Conservation (phyloP, 768 basidiomycete genomes). For the Pleurotus cornucopiae region DNA sequence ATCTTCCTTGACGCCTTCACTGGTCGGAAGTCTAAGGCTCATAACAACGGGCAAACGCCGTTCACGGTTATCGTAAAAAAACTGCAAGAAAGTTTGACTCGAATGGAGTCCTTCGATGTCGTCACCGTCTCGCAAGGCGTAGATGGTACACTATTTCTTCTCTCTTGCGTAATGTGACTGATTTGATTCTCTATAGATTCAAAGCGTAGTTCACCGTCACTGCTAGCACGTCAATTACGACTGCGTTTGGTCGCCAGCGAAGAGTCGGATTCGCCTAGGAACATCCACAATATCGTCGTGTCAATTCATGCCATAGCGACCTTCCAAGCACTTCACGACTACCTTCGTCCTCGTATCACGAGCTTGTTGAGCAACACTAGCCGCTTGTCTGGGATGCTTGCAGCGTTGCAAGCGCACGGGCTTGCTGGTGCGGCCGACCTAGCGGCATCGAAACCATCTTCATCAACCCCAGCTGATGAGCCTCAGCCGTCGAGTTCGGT, state of each 20-base stretch:
- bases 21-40: constrained; percentile 40
- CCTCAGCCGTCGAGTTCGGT: constrained; percentile 33
- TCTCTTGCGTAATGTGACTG: background rate
- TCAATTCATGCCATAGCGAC: constrained; percentile 99
- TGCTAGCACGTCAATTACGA: constrained; percentile 89
- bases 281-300: constrained; percentile 85
- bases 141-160: constrained; percentile 54
- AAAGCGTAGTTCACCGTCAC: constrained; percentile 83
- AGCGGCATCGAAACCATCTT: constrained; percentile 17
- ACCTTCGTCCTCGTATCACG: constrained; percentile 85
- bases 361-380: constrained; percentile 61
- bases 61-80: constrained; percentile 88
- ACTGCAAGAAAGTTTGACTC: constrained; percentile 89
- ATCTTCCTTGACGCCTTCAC: constrained; percentile 79
- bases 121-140: constrained; percentile 79
- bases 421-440: constrained; percentile 37
- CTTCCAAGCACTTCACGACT: constrained; percentile 95
- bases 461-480: constrained; percentile 33
- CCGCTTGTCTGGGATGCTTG: constrained; percentile 83
- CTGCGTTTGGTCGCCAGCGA: constrained; percentile 88
- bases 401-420: constrained; percentile 79
- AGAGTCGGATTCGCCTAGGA: constrained; percentile 83
- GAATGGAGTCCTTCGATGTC: constrained; percentile 96
- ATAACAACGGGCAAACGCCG: constrained; percentile 46
- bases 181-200: constrained; percentile 45